Percentiles rank a stretch among this genome's conserved stretches.
These are phyloP conservation scores for Papilionanthe hybrid DNA, from an alignment of 116 monocot species.

Conservation along the genomic window DNA sequence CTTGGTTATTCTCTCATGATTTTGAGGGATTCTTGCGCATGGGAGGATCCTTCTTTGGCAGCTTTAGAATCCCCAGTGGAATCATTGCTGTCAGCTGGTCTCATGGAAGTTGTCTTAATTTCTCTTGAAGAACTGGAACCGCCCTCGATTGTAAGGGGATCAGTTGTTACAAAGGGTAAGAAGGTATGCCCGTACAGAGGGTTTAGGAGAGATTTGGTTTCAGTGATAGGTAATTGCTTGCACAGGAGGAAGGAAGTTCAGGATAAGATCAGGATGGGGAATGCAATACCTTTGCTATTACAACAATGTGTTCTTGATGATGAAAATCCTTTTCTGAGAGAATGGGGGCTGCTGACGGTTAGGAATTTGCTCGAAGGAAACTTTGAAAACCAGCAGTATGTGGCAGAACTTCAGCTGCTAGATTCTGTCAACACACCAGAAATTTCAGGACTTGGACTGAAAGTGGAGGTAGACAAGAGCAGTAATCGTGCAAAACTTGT, in stretches of 20 bases:
- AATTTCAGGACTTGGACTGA: conserved; percentile 48
- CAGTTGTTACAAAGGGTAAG: neutral
- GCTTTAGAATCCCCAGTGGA: conserved; percentile 13
- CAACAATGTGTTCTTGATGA: conserved; percentile 89
- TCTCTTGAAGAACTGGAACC: conserved; percentile 67
- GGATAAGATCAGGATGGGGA: conserved; percentile 59
- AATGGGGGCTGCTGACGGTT: conserved; percentile 69
- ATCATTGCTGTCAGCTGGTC: conserved; percentile 33
- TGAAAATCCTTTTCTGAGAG: conserved; percentile 72
- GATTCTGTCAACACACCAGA: conserved; percentile 50
- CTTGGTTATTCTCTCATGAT: conserved; percentile 65
- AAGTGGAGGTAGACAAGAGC: conserved; percentile 61
- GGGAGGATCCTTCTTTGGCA: conserved; percentile 21
- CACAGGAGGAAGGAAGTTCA: conserved; percentile 55
- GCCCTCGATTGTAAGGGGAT: conserved; percentile 47
- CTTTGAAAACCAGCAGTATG: conserved; percentile 54
- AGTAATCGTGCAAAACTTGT: conserved; percentile 51
- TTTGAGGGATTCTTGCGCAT: conserved; percentile 63
- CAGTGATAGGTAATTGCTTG: conserved; percentile 55
- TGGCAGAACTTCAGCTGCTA: conserved; percentile 59
- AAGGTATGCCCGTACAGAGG: conserved; percentile 78
- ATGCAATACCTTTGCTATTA: conserved; percentile 50
- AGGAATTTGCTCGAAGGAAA: conserved; percentile 75
- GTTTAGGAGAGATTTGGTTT: conserved; percentile 67
- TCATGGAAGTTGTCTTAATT: conserved; percentile 38